Base-by-base conservation (phyloP, 2,329 filamentous ascomycete genomes). In the Fusarium chaquense region DNA sequence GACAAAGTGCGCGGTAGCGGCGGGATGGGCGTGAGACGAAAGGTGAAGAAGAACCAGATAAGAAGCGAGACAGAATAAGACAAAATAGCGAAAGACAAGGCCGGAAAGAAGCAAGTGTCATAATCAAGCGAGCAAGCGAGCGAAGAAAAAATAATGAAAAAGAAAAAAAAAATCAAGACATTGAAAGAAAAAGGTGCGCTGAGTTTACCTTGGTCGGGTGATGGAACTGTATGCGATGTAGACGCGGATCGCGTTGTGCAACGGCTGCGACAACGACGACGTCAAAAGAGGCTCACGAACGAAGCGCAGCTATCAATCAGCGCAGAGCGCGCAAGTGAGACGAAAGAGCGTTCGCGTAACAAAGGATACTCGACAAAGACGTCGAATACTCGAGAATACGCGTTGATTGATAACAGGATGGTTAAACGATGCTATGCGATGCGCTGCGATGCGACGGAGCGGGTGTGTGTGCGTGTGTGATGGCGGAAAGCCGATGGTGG, bases 241-340 rank as follows among this genome's bases (percentile, higher is more conserved):
- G 67, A 70, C 62, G 70, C 70, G 73, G 69, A 70, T 70, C 73
- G 71, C 64, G 73, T 75, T 75, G 73, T 75, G 71, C 73, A 65
- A 75, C 73, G 49, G 49, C 52, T 59, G 58, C 65, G 57, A 57
- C 58, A 72, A 63, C 58, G 71, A 73, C 49, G 59, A 73, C 46
- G 60, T 61, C 60, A 62, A 63, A 40, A 53, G 67, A 73, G 55
- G 61, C 47, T 65, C 56, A 47, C 51, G 32, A 47, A 60, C 15
- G 38, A 47, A 58, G 53, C 53, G 30, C 53, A 44, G 33, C 13
- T 52, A 28, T 35, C 28, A 38, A 50, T 41, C 46, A 54, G 50
- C 44, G 47, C 28, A 50, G 26, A 35, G 62, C 43, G 51, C 62
- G 63, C 56, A 65, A 61, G 66, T 61, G 28, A 67, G 43, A 58